Evolutionary conservation across 352 stramenopile species (phyloP).

Genomic region (Phytophthora rubi): DNA sequence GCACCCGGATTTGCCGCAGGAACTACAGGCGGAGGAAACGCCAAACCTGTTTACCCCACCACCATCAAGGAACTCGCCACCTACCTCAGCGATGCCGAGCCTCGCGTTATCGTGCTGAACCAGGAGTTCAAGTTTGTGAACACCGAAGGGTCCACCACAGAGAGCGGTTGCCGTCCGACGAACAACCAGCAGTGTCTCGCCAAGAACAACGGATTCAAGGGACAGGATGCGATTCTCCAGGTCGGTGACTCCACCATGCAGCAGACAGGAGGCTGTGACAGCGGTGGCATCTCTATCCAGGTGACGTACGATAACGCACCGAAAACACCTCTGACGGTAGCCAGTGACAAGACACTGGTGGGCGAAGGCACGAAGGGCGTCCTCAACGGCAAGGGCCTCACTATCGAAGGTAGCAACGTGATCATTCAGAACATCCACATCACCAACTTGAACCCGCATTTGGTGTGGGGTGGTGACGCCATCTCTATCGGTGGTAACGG

Average conservation of each 20-base stretch:
- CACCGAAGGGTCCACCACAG: constrained; percentile 32
- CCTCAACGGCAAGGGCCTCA: constrained; percentile 38
- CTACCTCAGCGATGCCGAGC: constrained; percentile 25
- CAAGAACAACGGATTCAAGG: constrained; percentile 49
- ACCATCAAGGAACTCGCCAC: constrained; percentile 25
- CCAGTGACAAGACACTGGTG: constrained; percentile 36
- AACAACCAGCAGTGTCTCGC: constrained; percentile 18
- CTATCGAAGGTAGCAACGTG: constrained; percentile 34
- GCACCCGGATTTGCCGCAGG: constrained; percentile 34
- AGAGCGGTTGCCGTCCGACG: constrained; percentile 19
- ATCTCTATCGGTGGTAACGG: constrained; percentile 26
- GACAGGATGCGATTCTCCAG: constrained; percentile 46
- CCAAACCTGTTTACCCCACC: constrained; percentile 28
- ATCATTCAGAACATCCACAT: constrained; percentile 50
- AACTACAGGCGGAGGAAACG: constrained; percentile 35
- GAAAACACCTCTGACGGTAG: constrained; percentile 18
- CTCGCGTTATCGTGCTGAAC: constrained; percentile 40
- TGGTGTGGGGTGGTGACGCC: constrained; percentile 30
- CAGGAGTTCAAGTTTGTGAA: constrained; percentile 34
- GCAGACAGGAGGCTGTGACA: constrained; percentile 32
- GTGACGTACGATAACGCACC: constrained; percentile 37
- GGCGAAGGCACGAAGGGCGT: constrained; percentile 38
- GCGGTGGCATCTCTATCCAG: constrained; percentile 14
- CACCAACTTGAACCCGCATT: constrained; percentile 41
- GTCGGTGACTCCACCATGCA: constrained; percentile 23